Conservation (phyloP, 805 yeast species). For the Ogataea nonfermentans region DNA sequence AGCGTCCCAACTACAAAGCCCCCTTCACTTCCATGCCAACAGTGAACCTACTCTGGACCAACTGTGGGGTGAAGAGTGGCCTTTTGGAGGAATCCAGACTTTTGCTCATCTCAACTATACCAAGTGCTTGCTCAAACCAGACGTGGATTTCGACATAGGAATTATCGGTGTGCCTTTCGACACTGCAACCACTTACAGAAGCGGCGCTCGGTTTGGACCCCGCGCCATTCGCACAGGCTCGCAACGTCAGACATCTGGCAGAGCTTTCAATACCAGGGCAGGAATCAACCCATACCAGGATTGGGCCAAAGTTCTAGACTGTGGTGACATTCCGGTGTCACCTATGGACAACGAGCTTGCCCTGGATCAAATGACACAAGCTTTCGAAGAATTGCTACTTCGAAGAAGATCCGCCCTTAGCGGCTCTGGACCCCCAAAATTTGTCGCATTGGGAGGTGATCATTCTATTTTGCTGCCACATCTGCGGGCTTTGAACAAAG, state of each 20-base stretch:
- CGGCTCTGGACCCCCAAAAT: conserved; percentile 49
- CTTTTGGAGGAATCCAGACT: conserved; percentile 62
- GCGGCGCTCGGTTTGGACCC: conserved; percentile 49
- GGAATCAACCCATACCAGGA: conserved; percentile 47
- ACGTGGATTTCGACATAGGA: conserved; percentile 60
- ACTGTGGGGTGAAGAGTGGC: conserved; percentile 76
- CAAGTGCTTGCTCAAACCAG: conserved; percentile 52
- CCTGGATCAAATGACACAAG: conserved; percentile 51
- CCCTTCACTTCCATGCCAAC: neutral
- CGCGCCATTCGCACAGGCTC: conserved; percentile 65
- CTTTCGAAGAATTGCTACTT: conserved; percentile 52
- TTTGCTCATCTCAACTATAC: conserved; percentile 72
- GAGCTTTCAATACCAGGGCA: conserved; percentile 68
- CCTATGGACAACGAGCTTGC: conserved; percentile 59
- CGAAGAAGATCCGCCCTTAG: conserved; percentile 31
- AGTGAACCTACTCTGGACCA: conserved; percentile 44
- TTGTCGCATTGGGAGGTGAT: conserved; percentile 79
- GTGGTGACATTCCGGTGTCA: conserved; percentile 57
- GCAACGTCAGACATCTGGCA: conserved; percentile 62
- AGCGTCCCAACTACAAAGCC: neutral
- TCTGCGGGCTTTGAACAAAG: conserved; percentile 56
- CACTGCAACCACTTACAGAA: conserved; percentile 12
- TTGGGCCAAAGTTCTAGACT: conserved; percentile 52
- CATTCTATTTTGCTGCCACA: conserved; percentile 76
- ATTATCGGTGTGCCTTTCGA: conserved; percentile 30